phyloP scores from a whole-genome alignment of 164 flowering plant genomes.

The Stephania cephalantha region DNA sequence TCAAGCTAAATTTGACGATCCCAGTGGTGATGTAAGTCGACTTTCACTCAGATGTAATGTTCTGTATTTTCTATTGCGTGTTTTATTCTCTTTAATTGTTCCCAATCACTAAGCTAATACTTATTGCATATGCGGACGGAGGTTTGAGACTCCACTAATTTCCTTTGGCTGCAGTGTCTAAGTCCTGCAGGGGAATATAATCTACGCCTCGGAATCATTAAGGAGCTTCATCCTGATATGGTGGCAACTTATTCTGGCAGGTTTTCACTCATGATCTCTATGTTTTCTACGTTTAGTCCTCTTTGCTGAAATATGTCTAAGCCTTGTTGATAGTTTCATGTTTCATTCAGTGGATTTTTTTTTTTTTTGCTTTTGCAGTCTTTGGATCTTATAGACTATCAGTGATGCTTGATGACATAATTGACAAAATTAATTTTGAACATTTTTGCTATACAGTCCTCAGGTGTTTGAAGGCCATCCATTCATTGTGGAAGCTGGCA shows the following conservation, averaged over 20 bases:
- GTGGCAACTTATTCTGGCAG: conserved; percentile 98
- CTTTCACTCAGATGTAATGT: background rate
- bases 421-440: conserved; percentile 2
- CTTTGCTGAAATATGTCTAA: background rate
- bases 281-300: conserved; percentile 7
- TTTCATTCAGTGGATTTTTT: background rate
- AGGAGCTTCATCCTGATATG: conserved; percentile 98
- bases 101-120: background rate
- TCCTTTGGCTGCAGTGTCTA: conserved; percentile 59
- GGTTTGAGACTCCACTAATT: conserved; percentile 3
- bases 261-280: conserved; percentile 31
- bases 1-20: conserved; percentile 98
- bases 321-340: no score
- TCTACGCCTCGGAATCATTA: conserved; percentile 91
- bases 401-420: conserved; percentile 7
- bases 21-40: conserved; percentile 82
- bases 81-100: background rate
- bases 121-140: background rate
- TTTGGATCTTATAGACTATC: background rate
- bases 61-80: background rate
- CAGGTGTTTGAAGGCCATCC: conserved; percentile 99
- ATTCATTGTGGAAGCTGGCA: conserved; percentile 95
- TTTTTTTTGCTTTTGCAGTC: background rate
- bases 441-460: conserved; percentile 44
- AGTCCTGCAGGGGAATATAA: conserved; percentile 99